Conservation (phyloP, 306 rosid genomes). For the Vigna hirtella region DNA sequence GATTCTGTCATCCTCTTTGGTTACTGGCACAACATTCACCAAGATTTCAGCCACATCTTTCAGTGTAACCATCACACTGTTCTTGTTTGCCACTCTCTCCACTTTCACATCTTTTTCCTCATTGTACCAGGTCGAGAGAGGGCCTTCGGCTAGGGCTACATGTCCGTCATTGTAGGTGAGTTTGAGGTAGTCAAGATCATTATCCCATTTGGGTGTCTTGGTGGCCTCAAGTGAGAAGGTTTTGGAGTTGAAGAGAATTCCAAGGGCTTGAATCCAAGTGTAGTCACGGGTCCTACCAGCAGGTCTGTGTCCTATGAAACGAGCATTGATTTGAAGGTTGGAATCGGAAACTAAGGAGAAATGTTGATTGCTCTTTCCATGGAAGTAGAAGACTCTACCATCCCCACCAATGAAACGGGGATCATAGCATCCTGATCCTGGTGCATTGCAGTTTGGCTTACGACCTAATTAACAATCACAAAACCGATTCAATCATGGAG, state of each 20-base stretch:
- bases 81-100: conserved; percentile 52
- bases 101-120: conserved; percentile 38
- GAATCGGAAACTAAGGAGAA: conserved; percentile 52
- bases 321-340: conserved; percentile 57
- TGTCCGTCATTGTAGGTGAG: conserved; percentile 43
- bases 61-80: conserved; percentile 43
- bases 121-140: conserved; percentile 48
- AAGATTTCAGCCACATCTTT: conserved; percentile 51
- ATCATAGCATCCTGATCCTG: conserved; percentile 60
- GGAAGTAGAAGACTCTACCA: conserved; percentile 61
- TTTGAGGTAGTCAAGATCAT: conserved; percentile 45
- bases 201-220: conserved; percentile 43
- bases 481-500: not conserved
- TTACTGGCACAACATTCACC: conserved; percentile 56
- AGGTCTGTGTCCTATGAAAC: conserved; percentile 55
- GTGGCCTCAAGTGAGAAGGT: conserved; percentile 53
- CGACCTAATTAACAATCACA: conserved; percentile 16
- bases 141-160: conserved; percentile 18
- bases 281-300: conserved; percentile 43
- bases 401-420: conserved; percentile 63
- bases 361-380: conserved; percentile 53
- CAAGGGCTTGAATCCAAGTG: conserved; percentile 58
- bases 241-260: conserved; percentile 46
- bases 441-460: conserved; percentile 61
- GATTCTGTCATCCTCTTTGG: conserved; percentile 55